phyloP scores from a whole-genome alignment of 129 eudicot genomes.

The Pulicaria dysenterica region DNA sequence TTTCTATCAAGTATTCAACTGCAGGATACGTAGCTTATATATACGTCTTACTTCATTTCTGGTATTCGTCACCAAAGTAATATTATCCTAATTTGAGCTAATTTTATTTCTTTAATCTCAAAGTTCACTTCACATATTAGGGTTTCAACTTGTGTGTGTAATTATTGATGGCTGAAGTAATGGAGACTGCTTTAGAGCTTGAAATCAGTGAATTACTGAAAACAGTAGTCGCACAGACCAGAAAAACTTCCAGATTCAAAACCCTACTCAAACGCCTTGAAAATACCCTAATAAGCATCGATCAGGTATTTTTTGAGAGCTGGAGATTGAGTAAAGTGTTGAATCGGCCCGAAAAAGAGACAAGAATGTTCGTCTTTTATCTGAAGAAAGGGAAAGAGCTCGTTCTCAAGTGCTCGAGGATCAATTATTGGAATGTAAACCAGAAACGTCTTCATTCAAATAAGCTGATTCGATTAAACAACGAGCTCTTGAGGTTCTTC shows the following conservation, averaged over 20 bases:
- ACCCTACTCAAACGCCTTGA: slow-evolving; percentile 24
- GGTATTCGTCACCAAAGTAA: background rate
- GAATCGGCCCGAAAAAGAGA: slow-evolving; percentile 16
- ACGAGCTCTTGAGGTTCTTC: slow-evolving; percentile 27
- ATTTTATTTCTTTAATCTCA: slow-evolving; percentile 3
- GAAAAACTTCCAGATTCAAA: slow-evolving; percentile 16
- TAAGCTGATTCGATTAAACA: slow-evolving; percentile 18
- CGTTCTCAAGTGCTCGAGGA: slow-evolving; percentile 28
- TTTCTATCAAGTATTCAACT: background rate
- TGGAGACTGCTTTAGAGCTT: slow-evolving; percentile 1
- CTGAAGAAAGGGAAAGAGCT: slow-evolving; percentile 22
- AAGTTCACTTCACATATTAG: background rate
- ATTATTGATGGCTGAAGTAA: slow-evolving; percentile 4
- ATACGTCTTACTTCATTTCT: background rate
- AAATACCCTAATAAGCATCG: slow-evolving; percentile 12
- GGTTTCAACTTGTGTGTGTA: background rate
- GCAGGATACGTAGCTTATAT: background rate
- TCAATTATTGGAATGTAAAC: background rate
- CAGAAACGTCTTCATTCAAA: slow-evolving; percentile 5
- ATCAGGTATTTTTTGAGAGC: slow-evolving; percentile 15
- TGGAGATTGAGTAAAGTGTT: background rate
- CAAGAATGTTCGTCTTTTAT: background rate
- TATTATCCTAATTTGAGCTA: background rate
- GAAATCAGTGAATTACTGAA: slow-evolving; percentile 15
- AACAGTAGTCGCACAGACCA: background rate